Evolutionary conservation across 2,329 filamentous ascomycete genomes (phyloP).

Genomic region (Huntiella decipiens): DNA sequence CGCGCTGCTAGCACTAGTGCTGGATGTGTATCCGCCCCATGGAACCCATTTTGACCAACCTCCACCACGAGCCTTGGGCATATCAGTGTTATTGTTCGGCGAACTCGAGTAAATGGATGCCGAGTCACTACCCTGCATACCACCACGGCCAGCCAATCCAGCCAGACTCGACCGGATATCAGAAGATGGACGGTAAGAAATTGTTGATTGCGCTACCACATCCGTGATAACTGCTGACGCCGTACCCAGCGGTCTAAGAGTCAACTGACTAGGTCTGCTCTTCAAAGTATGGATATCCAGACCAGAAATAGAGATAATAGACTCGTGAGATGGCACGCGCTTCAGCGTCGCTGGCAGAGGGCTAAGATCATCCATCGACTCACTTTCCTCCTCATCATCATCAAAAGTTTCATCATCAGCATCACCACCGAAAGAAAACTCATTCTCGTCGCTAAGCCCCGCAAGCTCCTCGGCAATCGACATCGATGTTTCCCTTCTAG

Average conservation of each 20-base stretch:
- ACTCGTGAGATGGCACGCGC: constrained; percentile 63
- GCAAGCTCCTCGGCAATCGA: constrained; percentile 11
- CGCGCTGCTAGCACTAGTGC: neutral
- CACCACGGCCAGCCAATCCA: constrained; percentile 1
- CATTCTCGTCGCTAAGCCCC: constrained; percentile 11
- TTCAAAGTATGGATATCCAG: constrained; percentile 79
- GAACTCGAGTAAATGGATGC: constrained; percentile 8
- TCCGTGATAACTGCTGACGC: constrained; percentile 37
- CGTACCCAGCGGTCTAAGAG: constrained; percentile 33
- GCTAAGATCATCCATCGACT: constrained; percentile 19
- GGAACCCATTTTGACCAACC: constrained; percentile 10
- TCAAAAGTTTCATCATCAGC: constrained; percentile 19
- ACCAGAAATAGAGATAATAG: constrained; percentile 67
- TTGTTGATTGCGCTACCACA: constrained; percentile 39
- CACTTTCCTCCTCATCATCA: constrained; percentile 16
- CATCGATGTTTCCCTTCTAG: constrained; percentile 4
- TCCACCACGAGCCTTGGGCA: neutral
- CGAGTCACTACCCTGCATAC: neutral
- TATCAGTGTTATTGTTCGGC: neutral
- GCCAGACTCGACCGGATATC: constrained; percentile 9
- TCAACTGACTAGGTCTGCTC: constrained; percentile 56
- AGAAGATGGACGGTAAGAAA: constrained; percentile 18
- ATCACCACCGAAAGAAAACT: constrained; percentile 13
- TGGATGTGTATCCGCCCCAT: constrained; percentile 6
- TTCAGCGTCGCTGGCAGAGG: constrained; percentile 31